A percentile compares a stretch with the other conserved stretches of the same genome.
These are phyloP conservation scores for Globisporangium perplexum DNA, from an alignment of 352 stramenopile genomes.

Conservation along the genomic window DNA sequence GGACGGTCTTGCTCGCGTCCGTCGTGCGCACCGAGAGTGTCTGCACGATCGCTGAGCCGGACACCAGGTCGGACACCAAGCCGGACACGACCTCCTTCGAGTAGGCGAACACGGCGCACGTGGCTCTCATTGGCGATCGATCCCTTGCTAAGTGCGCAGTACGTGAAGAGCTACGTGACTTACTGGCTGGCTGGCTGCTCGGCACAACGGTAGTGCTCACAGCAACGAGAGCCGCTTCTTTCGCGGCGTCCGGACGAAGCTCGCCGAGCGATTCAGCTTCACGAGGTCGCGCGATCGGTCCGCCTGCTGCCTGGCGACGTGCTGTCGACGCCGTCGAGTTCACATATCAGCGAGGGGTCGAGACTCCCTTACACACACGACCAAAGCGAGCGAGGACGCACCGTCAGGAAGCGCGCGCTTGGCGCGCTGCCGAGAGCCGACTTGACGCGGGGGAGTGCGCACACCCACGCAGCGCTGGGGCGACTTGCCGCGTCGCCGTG, in stretches of 20 bases:
- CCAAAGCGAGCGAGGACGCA: neutral
- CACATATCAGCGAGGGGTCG: neutral
- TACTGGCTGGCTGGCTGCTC: too few species aligned
- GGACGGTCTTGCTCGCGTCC: neutral
- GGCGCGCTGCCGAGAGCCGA: neutral
- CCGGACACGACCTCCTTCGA: neutral
- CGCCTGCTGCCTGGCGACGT: slow-evolving; percentile 4
- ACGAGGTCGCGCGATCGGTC: slow-evolving; percentile 1
- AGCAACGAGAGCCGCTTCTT: slow-evolving; percentile 12
- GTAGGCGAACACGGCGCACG: neutral
- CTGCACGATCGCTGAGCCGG: neutral
- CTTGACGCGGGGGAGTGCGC: neutral
- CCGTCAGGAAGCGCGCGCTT: neutral
- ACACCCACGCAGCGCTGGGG: slow-evolving; percentile 4
- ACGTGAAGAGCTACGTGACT: too few species aligned
- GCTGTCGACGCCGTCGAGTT: neutral
- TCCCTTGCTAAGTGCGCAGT: too few species aligned
- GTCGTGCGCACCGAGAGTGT: neutral
- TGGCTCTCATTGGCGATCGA: too few species aligned
- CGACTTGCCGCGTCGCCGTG: neutral
- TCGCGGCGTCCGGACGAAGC: slow-evolving; percentile 11
- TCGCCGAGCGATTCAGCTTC: slow-evolving; percentile 8
- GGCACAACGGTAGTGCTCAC: too few species aligned
- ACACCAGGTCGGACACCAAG: neutral
- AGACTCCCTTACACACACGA: neutral